A percentile compares a stretch with the other conserved stretches of the same genome.
Evolutionary conservation across 495 filamentous ascomycete species (phyloP).

Genomic region (Mytilinidion resinicola): DNA sequence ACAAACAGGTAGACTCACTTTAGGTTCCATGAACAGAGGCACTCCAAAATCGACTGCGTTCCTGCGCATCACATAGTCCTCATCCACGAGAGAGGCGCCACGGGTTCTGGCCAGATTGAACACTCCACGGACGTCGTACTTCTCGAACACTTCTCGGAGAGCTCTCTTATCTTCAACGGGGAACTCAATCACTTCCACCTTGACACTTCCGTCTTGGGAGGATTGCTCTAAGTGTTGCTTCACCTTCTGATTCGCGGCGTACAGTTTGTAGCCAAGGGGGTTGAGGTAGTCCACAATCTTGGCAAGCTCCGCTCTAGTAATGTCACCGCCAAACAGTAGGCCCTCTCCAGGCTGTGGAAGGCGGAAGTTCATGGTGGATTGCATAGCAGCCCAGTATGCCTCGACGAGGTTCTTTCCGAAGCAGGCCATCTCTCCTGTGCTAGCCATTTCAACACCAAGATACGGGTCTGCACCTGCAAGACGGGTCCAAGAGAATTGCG

Average conservation of each 20-base stretch:
- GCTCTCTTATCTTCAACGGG: conserved; percentile 93
- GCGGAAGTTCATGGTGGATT: conserved; percentile 99
- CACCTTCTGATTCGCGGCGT: conserved; percentile 70
- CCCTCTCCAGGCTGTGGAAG: conserved; percentile 89
- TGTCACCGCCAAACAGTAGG: conserved; percentile 86
- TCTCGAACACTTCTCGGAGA: conserved; percentile 90
- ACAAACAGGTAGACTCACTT: conserved; percentile 54
- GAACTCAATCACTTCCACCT: conserved; percentile 91
- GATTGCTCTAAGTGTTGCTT: conserved; percentile 73
- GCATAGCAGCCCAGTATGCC: conserved; percentile 93
- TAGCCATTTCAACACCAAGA: conserved; percentile 95
- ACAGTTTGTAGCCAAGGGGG: conserved; percentile 90
- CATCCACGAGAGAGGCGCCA: conserved; percentile 78
- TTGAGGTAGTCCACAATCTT: conserved; percentile 75
- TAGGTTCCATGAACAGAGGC: conserved; percentile 97
- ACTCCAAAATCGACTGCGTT: conserved; percentile 98
- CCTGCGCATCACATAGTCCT: conserved; percentile 96
- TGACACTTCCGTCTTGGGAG: conserved; percentile 52
- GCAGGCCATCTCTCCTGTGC: conserved; percentile 95
- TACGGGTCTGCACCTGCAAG: conserved; percentile 97
- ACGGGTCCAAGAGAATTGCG: conserved; percentile 98
- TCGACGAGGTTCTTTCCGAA: conserved; percentile 94
- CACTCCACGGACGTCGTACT: conserved; percentile 89
- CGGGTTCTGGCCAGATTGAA: conserved; percentile 88
- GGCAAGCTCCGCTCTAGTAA: conserved; percentile 56